Evolutionary conservation across 2,329 filamentous ascomycete genomes (phyloP), one percentile per base, ranked within the genome.

Genomic region (Colletotrichum sp.): DNA sequence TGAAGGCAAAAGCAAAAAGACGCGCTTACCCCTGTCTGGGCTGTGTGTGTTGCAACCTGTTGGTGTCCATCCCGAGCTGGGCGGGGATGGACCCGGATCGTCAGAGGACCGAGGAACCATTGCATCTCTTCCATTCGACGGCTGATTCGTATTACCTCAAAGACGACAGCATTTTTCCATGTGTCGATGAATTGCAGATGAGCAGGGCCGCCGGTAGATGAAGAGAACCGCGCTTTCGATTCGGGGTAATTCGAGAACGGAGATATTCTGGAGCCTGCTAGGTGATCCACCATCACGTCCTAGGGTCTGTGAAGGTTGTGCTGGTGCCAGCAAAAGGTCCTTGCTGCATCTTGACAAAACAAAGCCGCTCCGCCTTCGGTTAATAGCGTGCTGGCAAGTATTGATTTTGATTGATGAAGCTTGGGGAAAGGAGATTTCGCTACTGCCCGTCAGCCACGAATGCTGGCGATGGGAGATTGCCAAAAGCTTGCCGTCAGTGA

Each of bases 251-350:
- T 47, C 16, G 36, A 51, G 16, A 27, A 64, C 27, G 62, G n/a
- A 51, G 36, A n/a, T 38, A 43, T 64, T 47, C 24, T 63, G 59
- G 59, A 36, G 33, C 59, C 31, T 15, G 36, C 16, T 24, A 63
- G 24, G 21, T 29, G 57, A 51, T 51, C 43, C 21, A 43, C 36
- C 61, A 51, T 51, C 43, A 51, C n/a, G 29, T 36, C 16, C 18
- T 33, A 21, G 31, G 57, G 27, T 59, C 57, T 59, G 29, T 31
- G 34, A 36, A 29, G 61, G 16, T 8, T 64, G 61, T 69, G 57
- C 38, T 54, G 21, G 68, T 47, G 58, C 58, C 68, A 70, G 51
- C 68, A 66, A 66, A 47, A 59, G 68, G 67, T 51, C 33, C 67
- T 24, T 69, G 59, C 47, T 38, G 47, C 43, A 18, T 34, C 13